These are phyloP conservation scores for Penicillium griseofulvum DNA, from an alignment of 2,329 filamentous ascomycete species.

Conservation along the genomic window DNA sequence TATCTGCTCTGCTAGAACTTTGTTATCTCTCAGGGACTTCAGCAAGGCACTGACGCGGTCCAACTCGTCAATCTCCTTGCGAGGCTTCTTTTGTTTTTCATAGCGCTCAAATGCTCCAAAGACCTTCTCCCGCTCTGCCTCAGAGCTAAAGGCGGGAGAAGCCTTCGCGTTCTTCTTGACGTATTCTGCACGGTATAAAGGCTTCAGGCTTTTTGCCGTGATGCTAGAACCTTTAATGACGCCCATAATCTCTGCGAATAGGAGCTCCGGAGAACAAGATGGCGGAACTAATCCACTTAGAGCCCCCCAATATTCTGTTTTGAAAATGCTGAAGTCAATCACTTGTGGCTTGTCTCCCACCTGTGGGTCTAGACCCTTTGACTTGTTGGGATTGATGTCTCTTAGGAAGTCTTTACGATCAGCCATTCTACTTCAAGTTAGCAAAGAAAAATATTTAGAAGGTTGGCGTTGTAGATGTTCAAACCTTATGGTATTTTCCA, in stretches of 20 bases:
- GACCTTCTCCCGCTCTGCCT: slow-evolving; percentile 17
- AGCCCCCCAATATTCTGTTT: slow-evolving; percentile 28
- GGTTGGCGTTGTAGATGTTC: background rate
- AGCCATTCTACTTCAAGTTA: slow-evolving; percentile 7
- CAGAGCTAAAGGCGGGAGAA: slow-evolving; percentile 23
- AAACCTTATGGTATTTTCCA: slow-evolving; percentile 20
- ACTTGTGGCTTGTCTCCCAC: background rate
- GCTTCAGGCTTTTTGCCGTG: slow-evolving; percentile 13
- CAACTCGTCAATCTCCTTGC: slow-evolving; percentile 16
- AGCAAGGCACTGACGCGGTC: slow-evolving; percentile 24
- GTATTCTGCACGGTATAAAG: slow-evolving; percentile 23
- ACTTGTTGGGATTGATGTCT: background rate
- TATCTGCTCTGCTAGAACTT: slow-evolving; percentile 1
- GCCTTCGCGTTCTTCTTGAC: slow-evolving; percentile 15
- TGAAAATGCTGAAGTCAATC: slow-evolving; percentile 30
- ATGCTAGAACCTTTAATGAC: slow-evolving; percentile 29
- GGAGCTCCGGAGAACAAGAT: slow-evolving; percentile 20
- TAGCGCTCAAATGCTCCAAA: slow-evolving; percentile 29
- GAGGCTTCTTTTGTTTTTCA: slow-evolving; percentile 19
- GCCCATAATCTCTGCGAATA: slow-evolving; percentile 34
- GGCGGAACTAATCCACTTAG: slow-evolving; percentile 12
- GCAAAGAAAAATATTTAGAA: background rate
- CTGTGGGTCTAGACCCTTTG: background rate
- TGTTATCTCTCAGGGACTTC: slow-evolving; percentile 11
- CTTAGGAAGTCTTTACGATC: slow-evolving; percentile 15